Percentiles rank a stretch among this genome's conserved stretches.
Evolutionary conservation across 148 eudicot species (phyloP).

Genomic region (Chenopodium album): DNA sequence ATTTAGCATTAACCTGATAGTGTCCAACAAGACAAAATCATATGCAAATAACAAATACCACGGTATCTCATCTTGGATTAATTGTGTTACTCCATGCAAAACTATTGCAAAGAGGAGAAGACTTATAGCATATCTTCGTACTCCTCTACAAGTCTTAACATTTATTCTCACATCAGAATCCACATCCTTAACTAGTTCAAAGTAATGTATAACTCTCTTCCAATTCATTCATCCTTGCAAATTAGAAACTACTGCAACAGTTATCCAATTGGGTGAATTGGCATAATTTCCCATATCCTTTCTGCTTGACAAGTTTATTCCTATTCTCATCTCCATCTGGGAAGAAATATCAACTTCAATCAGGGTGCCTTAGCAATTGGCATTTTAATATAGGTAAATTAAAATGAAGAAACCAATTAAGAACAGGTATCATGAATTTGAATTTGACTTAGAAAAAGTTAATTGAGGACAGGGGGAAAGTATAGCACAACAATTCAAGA

Average conservation of each 20-base stretch:
- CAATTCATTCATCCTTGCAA: neutral
- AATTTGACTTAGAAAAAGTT: neutral
- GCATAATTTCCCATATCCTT: neutral
- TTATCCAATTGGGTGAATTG: neutral
- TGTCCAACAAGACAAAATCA: too few species aligned
- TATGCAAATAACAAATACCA: too few species aligned
- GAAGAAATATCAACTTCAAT: neutral
- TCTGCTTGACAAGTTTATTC: neutral
- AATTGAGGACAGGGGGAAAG: neutral
- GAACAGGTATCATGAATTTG: neutral
- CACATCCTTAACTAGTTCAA: too few species aligned
- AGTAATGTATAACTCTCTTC: neutral
- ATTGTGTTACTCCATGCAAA: neutral
- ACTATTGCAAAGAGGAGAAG: too few species aligned
- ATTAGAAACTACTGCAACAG: neutral
- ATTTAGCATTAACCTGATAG: too few species aligned
- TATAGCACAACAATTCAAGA: neutral
- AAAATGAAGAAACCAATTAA: neutral
- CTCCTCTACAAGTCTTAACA: too few species aligned
- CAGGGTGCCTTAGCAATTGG: neutral
- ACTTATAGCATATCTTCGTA: too few species aligned
- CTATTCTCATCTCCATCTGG: neutral
- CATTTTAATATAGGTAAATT: neutral
- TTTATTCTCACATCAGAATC: too few species aligned
- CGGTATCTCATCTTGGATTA: too few species aligned